Conservation (phyloP, 148 eudicot genomes). For the Rhododendron molle region DNA sequence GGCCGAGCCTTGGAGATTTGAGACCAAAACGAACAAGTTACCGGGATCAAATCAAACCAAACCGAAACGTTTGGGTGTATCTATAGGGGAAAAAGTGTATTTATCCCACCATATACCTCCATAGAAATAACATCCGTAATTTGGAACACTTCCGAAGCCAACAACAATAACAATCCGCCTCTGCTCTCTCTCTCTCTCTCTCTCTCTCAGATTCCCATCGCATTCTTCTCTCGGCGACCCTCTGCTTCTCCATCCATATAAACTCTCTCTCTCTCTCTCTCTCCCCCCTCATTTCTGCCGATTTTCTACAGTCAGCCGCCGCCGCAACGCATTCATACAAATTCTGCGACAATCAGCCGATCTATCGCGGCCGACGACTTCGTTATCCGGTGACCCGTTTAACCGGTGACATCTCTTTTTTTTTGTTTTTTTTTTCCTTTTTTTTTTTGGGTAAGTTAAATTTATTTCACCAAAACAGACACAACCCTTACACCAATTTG, state of each 20-base stretch:
- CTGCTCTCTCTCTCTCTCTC: not conserved
- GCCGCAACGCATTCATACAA: not conserved
- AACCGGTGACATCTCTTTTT: not conserved
- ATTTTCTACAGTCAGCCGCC: not conserved
- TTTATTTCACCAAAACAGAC: too few relatives aligned
- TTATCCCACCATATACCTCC: not conserved
- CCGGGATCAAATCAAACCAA: too few relatives aligned
- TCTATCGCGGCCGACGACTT: slow-evolving; percentile 2
- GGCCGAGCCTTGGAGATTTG: too few relatives aligned
- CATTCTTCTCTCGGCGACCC: not conserved
- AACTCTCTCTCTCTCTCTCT: not conserved
- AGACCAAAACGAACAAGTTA: too few relatives aligned
- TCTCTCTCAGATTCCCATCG: not conserved
- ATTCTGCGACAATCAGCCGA: not conserved
- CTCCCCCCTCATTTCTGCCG: slow-evolving; percentile 1
- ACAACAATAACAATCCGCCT: not conserved
- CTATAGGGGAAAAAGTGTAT: not conserved
- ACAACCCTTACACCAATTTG: not conserved
- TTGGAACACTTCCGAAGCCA: not conserved
- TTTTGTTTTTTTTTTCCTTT: too few relatives aligned
- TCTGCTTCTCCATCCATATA: not conserved
- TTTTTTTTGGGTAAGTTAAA: not conserved
- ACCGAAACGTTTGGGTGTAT: too few relatives aligned
- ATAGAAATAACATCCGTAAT: too few relatives aligned
- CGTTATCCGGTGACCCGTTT: not conserved